Conservation (phyloP, 331 rosid genomes). For the Acacia pycnantha region DNA sequence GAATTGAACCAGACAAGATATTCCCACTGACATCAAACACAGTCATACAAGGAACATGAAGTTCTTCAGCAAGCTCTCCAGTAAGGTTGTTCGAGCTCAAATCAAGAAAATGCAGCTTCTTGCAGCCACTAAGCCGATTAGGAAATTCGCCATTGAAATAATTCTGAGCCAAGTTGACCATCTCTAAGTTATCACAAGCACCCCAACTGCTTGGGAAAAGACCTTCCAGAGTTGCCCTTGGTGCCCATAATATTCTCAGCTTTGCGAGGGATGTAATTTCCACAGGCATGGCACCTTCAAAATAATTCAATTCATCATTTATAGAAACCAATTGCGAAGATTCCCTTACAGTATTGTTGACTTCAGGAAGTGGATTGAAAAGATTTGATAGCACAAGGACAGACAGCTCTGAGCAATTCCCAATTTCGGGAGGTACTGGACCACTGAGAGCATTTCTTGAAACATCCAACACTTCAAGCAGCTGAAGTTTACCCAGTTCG, state of each 20-base stretch:
- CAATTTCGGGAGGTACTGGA: conserved; percentile 61
- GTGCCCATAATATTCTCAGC: conserved; percentile 82
- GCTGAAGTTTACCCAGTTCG: conserved; percentile 63
- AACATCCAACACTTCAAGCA: conserved; percentile 73
- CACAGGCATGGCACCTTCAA: conserved; percentile 69
- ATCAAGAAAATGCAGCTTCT: conserved; percentile 68
- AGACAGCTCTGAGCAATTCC: conserved; percentile 63
- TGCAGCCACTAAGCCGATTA: conserved; percentile 50
- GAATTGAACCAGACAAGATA: conserved; percentile 60
- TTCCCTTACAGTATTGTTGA: conserved; percentile 31
- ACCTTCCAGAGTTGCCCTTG: conserved; percentile 68
- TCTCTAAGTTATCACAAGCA: conserved; percentile 64
- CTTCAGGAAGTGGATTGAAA: conserved; percentile 45
- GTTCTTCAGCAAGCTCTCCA: conserved; percentile 54
- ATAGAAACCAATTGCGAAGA: conserved; percentile 27
- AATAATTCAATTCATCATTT: conserved; percentile 68
- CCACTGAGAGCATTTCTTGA: conserved; percentile 82
- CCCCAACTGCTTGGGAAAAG: conserved; percentile 61
- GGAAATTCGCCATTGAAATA: conserved; percentile 63
- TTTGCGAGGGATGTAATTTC: conserved; percentile 63
- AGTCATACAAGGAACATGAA: conserved; percentile 72
- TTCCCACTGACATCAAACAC: conserved; percentile 81
- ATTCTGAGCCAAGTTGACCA: conserved; percentile 78
- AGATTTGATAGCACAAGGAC: conserved; percentile 79
- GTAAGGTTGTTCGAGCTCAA: conserved; percentile 64